Base-by-base conservation (phyloP, 768 basidiomycete genomes). In the Leccinum arenicola region DNA sequence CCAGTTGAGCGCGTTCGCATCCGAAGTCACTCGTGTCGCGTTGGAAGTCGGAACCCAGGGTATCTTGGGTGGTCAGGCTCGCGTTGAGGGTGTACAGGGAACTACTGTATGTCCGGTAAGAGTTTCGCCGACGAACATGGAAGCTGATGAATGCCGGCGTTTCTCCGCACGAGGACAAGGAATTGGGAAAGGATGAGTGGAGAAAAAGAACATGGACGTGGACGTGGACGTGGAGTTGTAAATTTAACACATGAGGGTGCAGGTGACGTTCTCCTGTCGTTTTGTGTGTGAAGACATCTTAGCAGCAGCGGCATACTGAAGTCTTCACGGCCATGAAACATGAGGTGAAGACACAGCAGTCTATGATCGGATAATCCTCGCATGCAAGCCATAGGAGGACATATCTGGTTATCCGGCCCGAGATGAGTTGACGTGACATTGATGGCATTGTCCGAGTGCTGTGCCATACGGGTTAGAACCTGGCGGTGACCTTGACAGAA, bases 31-130 rank as follows among this genome's bases (percentile, higher is more conserved):
- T 6, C 80, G 90, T 62, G 89, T 96, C 52, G 92, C 93, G 2
- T 74, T 91, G 70, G 93, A 95, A 66, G 93, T 95, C 67, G 93
- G 93, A 23, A 94, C 93, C 3, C 88, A 94, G 66, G 93, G 91
- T 68, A 92, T 92, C 49, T 77, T 95, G 64, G 93, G 95, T 60
- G 93, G 93, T 55, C 93, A 95, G 69, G 95, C 95, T 10, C 84
- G 82, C 35, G 95, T 96, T 35, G 87, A 91, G 62, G 92, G 91
- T 68, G 93, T 95, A 1, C 90, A 94, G 71, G 95, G 95, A 17
- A 94, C 93, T 8, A 35, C 38, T 53, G 57, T 47, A 11, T 25
- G 12, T 23, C 36, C 15, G 27, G 19, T 29, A 33, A 50, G 45
- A 33, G 21, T 51, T 53, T 6, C 48, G 4, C 52, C 29, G 62